These are phyloP conservation scores for Lasiosphaeria hispida DNA, from an alignment of 495 filamentous ascomycete genomes.

Conservation along the genomic window DNA sequence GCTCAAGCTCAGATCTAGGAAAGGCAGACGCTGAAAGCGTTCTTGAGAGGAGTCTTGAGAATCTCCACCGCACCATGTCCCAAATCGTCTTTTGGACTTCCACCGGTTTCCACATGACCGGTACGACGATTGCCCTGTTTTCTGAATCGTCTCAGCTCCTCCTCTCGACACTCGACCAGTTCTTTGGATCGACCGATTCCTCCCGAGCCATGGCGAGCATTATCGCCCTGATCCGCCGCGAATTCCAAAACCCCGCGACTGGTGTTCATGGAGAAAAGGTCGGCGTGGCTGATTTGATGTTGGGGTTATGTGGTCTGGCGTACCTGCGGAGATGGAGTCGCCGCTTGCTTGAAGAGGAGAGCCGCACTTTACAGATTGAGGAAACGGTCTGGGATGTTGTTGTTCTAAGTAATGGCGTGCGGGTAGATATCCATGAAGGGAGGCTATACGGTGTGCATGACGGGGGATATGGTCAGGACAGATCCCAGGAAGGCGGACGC, in stretches of 20 bases:
- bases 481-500: slow-evolving; percentile 15
- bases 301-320: slow-evolving; percentile 68
- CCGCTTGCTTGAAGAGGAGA: slow-evolving; percentile 56
- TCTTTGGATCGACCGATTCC: slow-evolving; percentile 75
- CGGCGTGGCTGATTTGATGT: slow-evolving; percentile 61
- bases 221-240: slow-evolving; percentile 67
- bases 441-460: slow-evolving; percentile 31
- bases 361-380: slow-evolving; percentile 50
- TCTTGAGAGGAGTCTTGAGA: slow-evolving; percentile 61
- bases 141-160: slow-evolving; percentile 64
- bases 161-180: slow-evolving; percentile 66
- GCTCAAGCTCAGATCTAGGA: slow-evolving; percentile 53
- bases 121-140: slow-evolving; percentile 58
- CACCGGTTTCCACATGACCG: slow-evolving; percentile 67
- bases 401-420: slow-evolving; percentile 60
- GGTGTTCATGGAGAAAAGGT: slow-evolving; percentile 59
- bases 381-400: slow-evolving; percentile 81
- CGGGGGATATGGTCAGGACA: slow-evolving; percentile 16
- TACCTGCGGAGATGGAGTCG: slow-evolving; percentile 68
- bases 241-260: slow-evolving; percentile 64
- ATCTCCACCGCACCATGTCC: slow-evolving; percentile 60
- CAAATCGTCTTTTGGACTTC: slow-evolving; percentile 65
- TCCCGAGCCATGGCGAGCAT: slow-evolving; percentile 79
- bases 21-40: slow-evolving; percentile 61
- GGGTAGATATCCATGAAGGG: slow-evolving; percentile 57